Evolutionary conservation across 163 green algal genomes (phyloP), one percentile per base, ranked within the genome.

Genomic region (Scenedesmus sp.): DNA sequence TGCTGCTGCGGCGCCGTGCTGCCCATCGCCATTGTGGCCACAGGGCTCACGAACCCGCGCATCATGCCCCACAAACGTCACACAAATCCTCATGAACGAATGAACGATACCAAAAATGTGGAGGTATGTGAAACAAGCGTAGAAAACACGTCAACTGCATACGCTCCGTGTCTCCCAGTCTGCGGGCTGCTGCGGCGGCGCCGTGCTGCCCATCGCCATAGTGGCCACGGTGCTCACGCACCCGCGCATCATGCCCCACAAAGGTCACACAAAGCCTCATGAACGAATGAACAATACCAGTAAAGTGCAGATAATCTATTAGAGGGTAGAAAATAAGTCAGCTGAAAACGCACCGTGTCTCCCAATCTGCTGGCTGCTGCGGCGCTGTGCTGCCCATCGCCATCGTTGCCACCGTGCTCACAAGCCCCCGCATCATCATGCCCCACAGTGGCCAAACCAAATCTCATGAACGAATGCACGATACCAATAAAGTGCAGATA

Each of bases 241-340:
- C 2, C 85, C 85, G 0, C n/a, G 62, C 59, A 88, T 70, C 52
- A 90, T 67, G n/a, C n/a, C n/a, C n/a, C n/a, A n/a, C n/a, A n/a
- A n/a, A n/a, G n/a, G n/a, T n/a, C n/a, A n/a, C n/a, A n/a, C n/a
- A n/a, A n/a, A n/a, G n/a, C n/a, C n/a, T n/a, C n/a, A n/a, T n/a
- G n/a, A n/a, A n/a, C n/a, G n/a, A n/a, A n/a, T n/a, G n/a, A n/a
- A n/a, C n/a, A n/a, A n/a, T n/a, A n/a, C n/a, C n/a, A n/a, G n/a
- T n/a, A n/a, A n/a, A n/a, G n/a, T n/a, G n/a, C n/a, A n/a, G n/a
- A n/a, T n/a, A n/a, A n/a, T n/a, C n/a, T n/a, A n/a, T n/a, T n/a
- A n/a, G n/a, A n/a, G n/a, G n/a, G n/a, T n/a, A n/a, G n/a, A n/a
- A n/a, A n/a, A n/a, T n/a, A n/a, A n/a, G n/a, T n/a, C n/a, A n/a